Percentiles rank a stretch among this genome's conserved stretches.
These are phyloP conservation scores for Fonsecaea pugnacius DNA, from an alignment of 2,329 filamentous ascomycete genomes.

Conservation along the genomic window DNA sequence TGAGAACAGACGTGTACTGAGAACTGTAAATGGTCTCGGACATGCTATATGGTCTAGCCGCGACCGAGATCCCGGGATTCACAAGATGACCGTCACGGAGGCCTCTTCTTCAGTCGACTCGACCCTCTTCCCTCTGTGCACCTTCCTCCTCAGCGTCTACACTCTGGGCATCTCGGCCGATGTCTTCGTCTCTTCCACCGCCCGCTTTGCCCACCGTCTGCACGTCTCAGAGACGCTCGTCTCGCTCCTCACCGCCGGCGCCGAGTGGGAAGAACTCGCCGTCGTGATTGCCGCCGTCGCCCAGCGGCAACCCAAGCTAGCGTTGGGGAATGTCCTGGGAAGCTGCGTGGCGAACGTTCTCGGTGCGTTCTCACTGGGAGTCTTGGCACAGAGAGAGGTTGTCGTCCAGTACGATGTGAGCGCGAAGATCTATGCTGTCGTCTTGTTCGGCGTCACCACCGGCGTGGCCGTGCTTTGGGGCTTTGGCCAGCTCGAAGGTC, in stretches of 20 bases:
- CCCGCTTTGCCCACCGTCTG: constrained; percentile 51
- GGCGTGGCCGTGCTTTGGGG: constrained; percentile 40
- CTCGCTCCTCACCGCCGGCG: constrained; percentile 58
- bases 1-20: no score
- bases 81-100: neutral
- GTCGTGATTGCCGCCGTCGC: constrained; percentile 56
- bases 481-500: constrained; percentile 16
- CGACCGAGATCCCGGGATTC: neutral
- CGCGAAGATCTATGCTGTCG: constrained; percentile 53
- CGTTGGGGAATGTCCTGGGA: constrained; percentile 61
- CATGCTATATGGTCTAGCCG: neutral
- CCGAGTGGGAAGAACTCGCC: constrained; percentile 61
- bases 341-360: constrained; percentile 61
- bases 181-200: constrained; percentile 42
- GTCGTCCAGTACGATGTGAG: constrained; percentile 52
- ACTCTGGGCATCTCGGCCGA: constrained; percentile 12
- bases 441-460: constrained; percentile 51
- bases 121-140: constrained; percentile 18
- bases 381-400: constrained; percentile 48
- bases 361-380: constrained; percentile 59
- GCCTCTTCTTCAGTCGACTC: constrained; percentile 1
- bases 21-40: neutral
- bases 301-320: constrained; percentile 53
- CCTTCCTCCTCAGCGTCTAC: constrained; percentile 22
- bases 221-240: constrained; percentile 55